phyloP scores from a whole-genome alignment of 2,329 filamentous ascomycete genomes.

The Sordariomycetes sp. region DNA sequence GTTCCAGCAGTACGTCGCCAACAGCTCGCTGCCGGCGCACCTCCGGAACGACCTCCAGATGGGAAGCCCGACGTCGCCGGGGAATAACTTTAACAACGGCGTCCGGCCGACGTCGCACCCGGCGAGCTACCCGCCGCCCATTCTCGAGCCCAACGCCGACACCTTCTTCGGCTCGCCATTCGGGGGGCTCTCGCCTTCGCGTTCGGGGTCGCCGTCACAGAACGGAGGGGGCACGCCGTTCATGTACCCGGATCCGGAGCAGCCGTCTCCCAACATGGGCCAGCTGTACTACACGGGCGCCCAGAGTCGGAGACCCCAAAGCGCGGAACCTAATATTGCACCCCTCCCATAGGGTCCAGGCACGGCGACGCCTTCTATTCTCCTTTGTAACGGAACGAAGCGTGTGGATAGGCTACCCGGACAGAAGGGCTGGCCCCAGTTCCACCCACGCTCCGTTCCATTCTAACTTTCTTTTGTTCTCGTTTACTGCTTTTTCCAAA shows the following conservation, averaged over 20 bases:
- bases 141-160: conserved; percentile 74
- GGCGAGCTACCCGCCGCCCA: conserved; percentile 67
- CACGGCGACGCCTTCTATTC: background rate
- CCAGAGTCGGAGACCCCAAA: conserved; percentile 57
- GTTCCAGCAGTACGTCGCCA: conserved; percentile 46
- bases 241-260: conserved; percentile 72
- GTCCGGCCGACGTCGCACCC: conserved; percentile 77
- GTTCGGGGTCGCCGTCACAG: conserved; percentile 60
- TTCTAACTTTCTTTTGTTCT: background rate
- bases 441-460: background rate
- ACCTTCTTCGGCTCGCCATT: conserved; percentile 38
- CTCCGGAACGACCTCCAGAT: conserved; percentile 64
- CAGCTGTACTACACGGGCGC: conserved; percentile 55
- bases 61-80: conserved; percentile 54
- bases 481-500: background rate
- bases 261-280: conserved; percentile 32
- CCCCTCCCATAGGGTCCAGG: conserved; percentile 21
- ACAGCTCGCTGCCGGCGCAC: conserved; percentile 69
- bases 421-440: background rate
- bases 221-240: conserved; percentile 42
- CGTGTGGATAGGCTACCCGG: background rate
- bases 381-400: background rate
- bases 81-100: conserved; percentile 40
- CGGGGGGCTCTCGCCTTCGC: conserved; percentile 78
- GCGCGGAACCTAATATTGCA: conserved; percentile 49